Conservation (phyloP, 495 filamentous ascomycete genomes). For the Hypoxylon fuscum region DNA sequence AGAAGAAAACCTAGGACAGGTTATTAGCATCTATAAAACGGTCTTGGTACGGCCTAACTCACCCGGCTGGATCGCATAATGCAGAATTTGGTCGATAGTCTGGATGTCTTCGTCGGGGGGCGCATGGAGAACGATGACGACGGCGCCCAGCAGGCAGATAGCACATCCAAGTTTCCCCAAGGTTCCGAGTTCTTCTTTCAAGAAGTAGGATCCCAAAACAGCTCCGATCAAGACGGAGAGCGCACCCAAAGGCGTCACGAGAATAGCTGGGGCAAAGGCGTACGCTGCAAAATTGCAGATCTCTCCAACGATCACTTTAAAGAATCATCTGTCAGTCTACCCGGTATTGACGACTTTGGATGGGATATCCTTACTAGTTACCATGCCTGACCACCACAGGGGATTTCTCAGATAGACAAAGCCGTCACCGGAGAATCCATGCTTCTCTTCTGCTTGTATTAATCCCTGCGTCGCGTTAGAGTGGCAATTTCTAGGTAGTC, state of each 20-base stretch:
- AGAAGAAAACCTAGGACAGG: conserved; percentile 76
- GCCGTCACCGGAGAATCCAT: conserved; percentile 97
- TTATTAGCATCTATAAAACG: conserved; percentile 40
- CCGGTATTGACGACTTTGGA: neutral
- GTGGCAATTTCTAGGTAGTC: conserved; percentile 1
- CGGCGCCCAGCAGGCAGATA: conserved; percentile 93
- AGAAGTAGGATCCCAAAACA: conserved; percentile 91
- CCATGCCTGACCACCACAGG: conserved; percentile 93
- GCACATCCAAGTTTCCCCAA: conserved; percentile 95
- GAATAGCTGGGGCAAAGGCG: conserved; percentile 95
- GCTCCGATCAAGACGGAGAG: conserved; percentile 94
- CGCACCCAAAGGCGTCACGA: conserved; percentile 94
- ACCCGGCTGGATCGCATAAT: conserved; percentile 91
- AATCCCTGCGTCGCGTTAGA: conserved; percentile 69
- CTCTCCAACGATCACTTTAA: conserved; percentile 81
- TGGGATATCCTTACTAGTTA: conserved; percentile 70
- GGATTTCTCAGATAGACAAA: conserved; percentile 92
- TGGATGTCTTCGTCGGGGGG: conserved; percentile 91
- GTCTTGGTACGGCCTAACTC: conserved; percentile 38
- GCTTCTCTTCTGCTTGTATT: conserved; percentile 84
- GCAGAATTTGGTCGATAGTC: conserved; percentile 85
- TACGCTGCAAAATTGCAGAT: conserved; percentile 97
- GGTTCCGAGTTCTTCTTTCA: conserved; percentile 86
- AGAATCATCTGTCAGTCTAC: conserved; percentile 22
- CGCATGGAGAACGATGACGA: conserved; percentile 97